Conservation (phyloP, 257 asterid genomes). For the Fraxinus cuspidata region DNA sequence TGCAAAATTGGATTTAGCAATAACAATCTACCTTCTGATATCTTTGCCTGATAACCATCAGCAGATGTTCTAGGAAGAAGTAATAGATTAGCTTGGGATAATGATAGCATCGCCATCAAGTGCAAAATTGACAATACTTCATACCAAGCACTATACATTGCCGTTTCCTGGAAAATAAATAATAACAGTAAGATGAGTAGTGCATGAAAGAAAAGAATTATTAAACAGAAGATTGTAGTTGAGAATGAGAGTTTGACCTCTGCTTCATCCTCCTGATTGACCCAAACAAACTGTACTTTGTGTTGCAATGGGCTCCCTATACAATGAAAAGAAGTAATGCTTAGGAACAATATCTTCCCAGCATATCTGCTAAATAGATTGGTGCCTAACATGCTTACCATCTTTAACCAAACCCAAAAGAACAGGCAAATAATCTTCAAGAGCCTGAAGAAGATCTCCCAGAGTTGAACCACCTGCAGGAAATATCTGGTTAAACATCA, state of each 20-base stretch:
- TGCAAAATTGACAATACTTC: constrained; percentile 91
- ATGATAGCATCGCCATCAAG: constrained; percentile 88
- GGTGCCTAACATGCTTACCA: constrained; percentile 49
- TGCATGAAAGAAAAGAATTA: constrained; percentile 22
- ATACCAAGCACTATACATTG: constrained; percentile 87
- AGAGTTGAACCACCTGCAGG: constrained; percentile 85
- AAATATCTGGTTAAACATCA: constrained; percentile 44
- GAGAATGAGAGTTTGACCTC: constrained; percentile 61
- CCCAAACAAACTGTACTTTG: constrained; percentile 85
- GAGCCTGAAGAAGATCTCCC: constrained; percentile 93
- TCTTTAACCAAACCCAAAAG: constrained; percentile 91
- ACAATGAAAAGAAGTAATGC: constrained; percentile 25
- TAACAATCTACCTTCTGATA: constrained; percentile 82
- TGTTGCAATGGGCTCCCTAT: constrained; percentile 90
- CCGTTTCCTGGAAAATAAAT: constrained; percentile 68
- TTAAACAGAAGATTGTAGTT: constrained; percentile 19
- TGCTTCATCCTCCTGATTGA: constrained; percentile 94
- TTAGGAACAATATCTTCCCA: constrained; percentile 27
- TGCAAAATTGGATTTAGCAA: constrained; percentile 12
- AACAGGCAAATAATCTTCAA: constrained; percentile 91
- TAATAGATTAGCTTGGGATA: constrained; percentile 81
- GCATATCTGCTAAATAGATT: constrained; percentile 8
- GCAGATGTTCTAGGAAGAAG: constrained; percentile 88
- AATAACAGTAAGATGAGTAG: constrained; percentile 24
- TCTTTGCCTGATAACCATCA: constrained; percentile 86